phyloP scores from a whole-genome alignment of 805 yeast genomes.

The Yamadazyma tumulicola region DNA sequence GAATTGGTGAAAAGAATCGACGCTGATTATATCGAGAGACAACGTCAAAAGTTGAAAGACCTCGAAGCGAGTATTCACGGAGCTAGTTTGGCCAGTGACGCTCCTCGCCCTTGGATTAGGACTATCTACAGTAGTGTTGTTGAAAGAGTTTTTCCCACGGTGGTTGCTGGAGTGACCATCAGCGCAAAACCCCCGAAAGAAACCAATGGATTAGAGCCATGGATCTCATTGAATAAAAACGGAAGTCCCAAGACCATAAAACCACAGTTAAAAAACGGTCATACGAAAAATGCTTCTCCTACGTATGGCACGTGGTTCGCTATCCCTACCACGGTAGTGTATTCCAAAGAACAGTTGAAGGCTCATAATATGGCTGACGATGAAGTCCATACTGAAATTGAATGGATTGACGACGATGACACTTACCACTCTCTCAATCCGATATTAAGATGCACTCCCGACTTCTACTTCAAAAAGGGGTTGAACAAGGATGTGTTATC shows the following conservation, averaged over 20 bases:
- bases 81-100: slow-evolving; percentile 10
- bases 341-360: slow-evolving; percentile 58
- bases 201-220: slow-evolving; percentile 68
- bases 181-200: slow-evolving; percentile 68
- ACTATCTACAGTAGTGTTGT: slow-evolving; percentile 54
- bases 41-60: slow-evolving; percentile 8
- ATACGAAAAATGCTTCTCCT: slow-evolving; percentile 62
- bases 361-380: slow-evolving; percentile 72
- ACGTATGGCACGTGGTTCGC: slow-evolving; percentile 75
- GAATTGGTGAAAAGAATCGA: slow-evolving; percentile 11
- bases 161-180: slow-evolving; percentile 61
- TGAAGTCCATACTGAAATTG: slow-evolving; percentile 54
- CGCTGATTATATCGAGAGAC: slow-evolving; percentile 10
- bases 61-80: slow-evolving; percentile 7
- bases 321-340: slow-evolving; percentile 56
- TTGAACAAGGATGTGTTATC: slow-evolving; percentile 50
- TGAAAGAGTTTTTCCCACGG: slow-evolving; percentile 65
- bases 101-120: slow-evolving; percentile 66
- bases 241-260: slow-evolving; percentile 78
- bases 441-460: slow-evolving; percentile 81
- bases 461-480: slow-evolving; percentile 63
- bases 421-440: slow-evolving; percentile 74
- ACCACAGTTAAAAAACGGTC: slow-evolving; percentile 75
- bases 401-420: slow-evolving; percentile 62
- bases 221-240: slow-evolving; percentile 74